Base-by-base conservation (phyloP, 495 filamentous ascomycete species). In the Margaritispora aquatica region DNA sequence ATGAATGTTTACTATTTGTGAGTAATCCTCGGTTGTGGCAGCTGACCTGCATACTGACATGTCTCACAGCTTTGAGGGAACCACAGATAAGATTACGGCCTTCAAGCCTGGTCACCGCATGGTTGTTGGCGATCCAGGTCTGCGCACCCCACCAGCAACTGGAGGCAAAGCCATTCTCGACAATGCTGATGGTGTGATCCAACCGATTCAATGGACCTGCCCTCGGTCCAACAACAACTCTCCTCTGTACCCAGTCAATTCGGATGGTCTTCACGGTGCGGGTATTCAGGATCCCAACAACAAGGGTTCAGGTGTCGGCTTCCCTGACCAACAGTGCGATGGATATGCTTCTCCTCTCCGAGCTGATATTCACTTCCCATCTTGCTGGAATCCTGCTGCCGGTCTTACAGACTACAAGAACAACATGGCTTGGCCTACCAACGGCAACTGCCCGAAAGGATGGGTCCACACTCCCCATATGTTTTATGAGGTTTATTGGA, bases 291-390 rank as follows among this genome's bases (percentile, higher is more conserved):
- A 75, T 44, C 73, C 79, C 9, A 70, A 74, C 61, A 82, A 84
- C 64, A 54, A 76, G 57, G 66, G 66, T 22, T 56, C 63, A 26
- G 66, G 66, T 51, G 60, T 62, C 31, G 71, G 70, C 0, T 76
- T 88, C 41, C 83, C 82, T 19, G 76, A 76, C 59, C 66, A 70
- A 51, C 81, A 84, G 52, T 89, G 87, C 61, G 77, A 85, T 65
- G 84, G 80, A 10, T 68, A 63, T 58, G 66, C 66, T 52, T 68
- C 66, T 27, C 66, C 66, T 44, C 64, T 96, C 48, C 84, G 92
- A 27, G 73, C 92, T 38, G 90, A 96, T 68, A 70, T 96, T 54
- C 86, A 90, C 81, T 96, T 96, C 75, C 92, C 92, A 10, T 90
- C 88, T 0, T 96, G 92, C 81, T 96, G 90, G 88, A 88, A 96